phyloP scores from a whole-genome alignment of 140 eudicot species.

The Flaveria floridana region DNA sequence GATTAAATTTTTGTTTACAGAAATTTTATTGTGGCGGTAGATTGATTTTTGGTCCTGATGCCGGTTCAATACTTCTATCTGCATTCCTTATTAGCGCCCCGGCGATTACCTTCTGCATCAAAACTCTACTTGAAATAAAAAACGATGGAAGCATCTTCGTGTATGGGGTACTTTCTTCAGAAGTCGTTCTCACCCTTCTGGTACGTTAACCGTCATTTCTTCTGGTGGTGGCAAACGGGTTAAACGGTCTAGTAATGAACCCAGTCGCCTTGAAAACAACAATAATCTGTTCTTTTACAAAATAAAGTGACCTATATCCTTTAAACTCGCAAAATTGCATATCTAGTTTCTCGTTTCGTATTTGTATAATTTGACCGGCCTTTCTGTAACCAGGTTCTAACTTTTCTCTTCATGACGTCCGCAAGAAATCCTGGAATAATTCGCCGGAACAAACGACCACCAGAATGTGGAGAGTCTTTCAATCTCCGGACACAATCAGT shows the following conservation, averaged over 20 bases:
- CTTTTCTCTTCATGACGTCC: conserved; percentile 66
- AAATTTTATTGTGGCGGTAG: conserved; percentile 86
- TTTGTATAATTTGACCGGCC: background rate
- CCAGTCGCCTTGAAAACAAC: background rate
- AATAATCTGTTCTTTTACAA: background rate
- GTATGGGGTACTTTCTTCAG: conserved; percentile 38
- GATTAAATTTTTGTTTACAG: conserved; percentile 37
- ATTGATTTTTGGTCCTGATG: conserved; percentile 88
- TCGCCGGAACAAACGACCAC: conserved; percentile 54
- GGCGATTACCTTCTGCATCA: conserved; percentile 58
- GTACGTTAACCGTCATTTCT: conserved; percentile 38
- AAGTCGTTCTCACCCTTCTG: conserved; percentile 59
- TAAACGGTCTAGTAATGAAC: background rate
- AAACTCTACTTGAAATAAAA: conserved; percentile 36
- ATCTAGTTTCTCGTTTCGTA: background rate
- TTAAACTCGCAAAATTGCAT: background rate
- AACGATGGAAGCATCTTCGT: conserved; percentile 35
- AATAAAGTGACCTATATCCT: background rate
- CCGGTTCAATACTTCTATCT: conserved; percentile 51
- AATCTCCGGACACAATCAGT: conserved; percentile 36
- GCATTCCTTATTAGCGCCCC: conserved; percentile 66
- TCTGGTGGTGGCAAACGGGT: background rate
- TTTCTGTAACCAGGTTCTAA: conserved; percentile 49
- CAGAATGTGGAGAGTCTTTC: conserved; percentile 30
- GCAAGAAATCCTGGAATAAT: conserved; percentile 69